These are phyloP conservation scores for Jaltomata sinuosa DNA, from an alignment of 257 asterid species.

Conservation along the genomic window DNA sequence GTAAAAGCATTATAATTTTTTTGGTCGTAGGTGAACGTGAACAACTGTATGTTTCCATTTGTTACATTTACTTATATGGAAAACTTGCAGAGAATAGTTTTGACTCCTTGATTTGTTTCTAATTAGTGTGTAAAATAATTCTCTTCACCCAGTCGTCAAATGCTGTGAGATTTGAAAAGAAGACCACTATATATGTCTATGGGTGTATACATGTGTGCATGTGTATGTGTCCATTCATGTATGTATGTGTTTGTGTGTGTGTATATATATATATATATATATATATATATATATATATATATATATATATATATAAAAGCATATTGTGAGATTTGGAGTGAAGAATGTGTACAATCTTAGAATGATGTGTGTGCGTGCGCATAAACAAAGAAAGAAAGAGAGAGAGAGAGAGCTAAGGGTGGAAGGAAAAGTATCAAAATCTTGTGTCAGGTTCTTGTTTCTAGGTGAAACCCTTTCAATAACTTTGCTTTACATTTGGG, in stretches of 20 bases:
- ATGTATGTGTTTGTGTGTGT: not conserved
- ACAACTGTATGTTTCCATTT: constrained; percentile 47
- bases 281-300: no score
- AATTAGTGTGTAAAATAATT: not conserved
- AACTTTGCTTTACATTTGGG: not conserved
- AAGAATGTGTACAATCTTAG: not conserved
- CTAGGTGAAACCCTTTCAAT: not conserved
- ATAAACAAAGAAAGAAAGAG: no score
- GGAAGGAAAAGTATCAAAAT: not conserved
- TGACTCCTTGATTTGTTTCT: not conserved
- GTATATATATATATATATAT: no score
- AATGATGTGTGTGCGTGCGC: not conserved
- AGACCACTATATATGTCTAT: not conserved
- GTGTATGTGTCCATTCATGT: not conserved
- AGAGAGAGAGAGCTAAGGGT: not conserved
- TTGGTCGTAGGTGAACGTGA: constrained; percentile 81
- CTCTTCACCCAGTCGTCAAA: not conserved
- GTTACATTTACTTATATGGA: not conserved
- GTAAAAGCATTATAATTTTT: constrained; percentile 63
- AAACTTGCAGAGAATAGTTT: not conserved
- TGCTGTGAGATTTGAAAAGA: not conserved
- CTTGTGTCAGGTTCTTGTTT: not conserved
- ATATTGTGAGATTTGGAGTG: not conserved
- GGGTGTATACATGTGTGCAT: not conserved
- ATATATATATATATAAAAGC: no score